These are phyloP conservation scores for Dimargaris xerosporica DNA, from an alignment of 192 early-diverging fungal genomes.

Conservation along the genomic window DNA sequence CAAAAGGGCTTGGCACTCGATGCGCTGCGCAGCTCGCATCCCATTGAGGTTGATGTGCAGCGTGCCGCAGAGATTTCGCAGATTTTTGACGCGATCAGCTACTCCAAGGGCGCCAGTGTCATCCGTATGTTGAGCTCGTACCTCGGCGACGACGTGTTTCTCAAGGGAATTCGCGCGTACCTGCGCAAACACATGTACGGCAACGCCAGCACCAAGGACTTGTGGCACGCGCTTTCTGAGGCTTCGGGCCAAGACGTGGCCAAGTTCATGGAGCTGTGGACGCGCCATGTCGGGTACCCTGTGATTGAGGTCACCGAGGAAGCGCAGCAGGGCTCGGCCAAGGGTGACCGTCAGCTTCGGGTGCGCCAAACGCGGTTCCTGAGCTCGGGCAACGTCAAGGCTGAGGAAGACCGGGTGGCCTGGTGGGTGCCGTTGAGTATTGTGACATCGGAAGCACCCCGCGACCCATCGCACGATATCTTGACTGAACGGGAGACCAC, in stretches of 20 bases:
- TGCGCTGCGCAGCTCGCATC: slow-evolving; percentile 72
- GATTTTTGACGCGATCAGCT: slow-evolving; percentile 90
- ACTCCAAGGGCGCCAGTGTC: slow-evolving; percentile 81
- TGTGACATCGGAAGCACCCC: slow-evolving; percentile 18
- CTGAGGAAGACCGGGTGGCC: slow-evolving; percentile 58
- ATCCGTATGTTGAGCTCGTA: slow-evolving; percentile 85
- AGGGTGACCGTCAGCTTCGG: slow-evolving; percentile 22
- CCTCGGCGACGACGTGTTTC: slow-evolving; percentile 49
- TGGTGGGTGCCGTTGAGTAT: slow-evolving; percentile 84
- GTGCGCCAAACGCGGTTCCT: slow-evolving; percentile 75
- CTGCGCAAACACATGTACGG: slow-evolving; percentile 67
- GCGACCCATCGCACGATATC: slow-evolving; percentile 15
- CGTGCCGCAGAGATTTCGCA: slow-evolving; percentile 77
- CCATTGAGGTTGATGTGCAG: slow-evolving; percentile 77
- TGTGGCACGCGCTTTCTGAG: slow-evolving; percentile 70
- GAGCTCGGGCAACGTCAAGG: slow-evolving; percentile 57
- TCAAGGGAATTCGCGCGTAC: slow-evolving; percentile 56
- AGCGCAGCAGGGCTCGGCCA: slow-evolving; percentile 23
- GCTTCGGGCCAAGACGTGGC: slow-evolving; percentile 69
- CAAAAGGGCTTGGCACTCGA: slow-evolving; percentile 64
- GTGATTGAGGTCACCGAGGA: slow-evolving; percentile 54
- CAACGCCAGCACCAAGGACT: slow-evolving; percentile 75
- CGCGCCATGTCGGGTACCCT: slow-evolving; percentile 71
- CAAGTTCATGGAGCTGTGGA: slow-evolving; percentile 80
- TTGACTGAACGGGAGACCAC: slow-evolving; percentile 29